Percentiles rank a stretch among this genome's conserved stretches.
phyloP scores from a whole-genome alignment of 140 eudicot species.

The Stevia rebaudiana region DNA sequence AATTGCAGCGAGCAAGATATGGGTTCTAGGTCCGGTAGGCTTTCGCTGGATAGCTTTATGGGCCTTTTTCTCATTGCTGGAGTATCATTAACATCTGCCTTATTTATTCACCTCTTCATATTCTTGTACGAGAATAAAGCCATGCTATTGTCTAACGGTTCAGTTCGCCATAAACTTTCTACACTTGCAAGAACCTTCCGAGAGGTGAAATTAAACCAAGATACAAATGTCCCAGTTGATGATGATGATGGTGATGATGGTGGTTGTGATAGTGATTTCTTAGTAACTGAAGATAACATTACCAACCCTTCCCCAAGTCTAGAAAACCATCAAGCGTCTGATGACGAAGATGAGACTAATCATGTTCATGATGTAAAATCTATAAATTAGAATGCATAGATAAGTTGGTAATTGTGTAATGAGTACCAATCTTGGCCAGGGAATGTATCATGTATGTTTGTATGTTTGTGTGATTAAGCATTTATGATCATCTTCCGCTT shows the following conservation, averaged over 20 bases:
- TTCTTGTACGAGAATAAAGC: constrained; percentile 36
- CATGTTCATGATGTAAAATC: no score
- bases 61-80: constrained; percentile 42
- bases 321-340: not conserved
- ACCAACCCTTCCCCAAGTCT: not conserved
- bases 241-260: not conserved
- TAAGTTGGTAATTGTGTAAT: no score
- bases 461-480: no score
- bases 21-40: constrained; percentile 13
- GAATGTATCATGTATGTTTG: no score
- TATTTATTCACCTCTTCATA: constrained; percentile 7
- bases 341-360: not conserved
- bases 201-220: not conserved
- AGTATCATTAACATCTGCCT: constrained; percentile 17
- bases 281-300: not conserved
- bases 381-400: no score
- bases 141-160: constrained; percentile 13
- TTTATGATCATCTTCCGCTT: no score
- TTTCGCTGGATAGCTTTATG: constrained; percentile 33
- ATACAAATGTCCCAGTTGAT: not conserved
- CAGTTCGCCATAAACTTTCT: constrained; percentile 22
- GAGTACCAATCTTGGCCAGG: no score
- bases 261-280: not conserved
- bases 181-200: constrained; percentile 22
- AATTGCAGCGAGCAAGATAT: constrained; percentile 14